Conservation (phyloP, 768 basidiomycete genomes). For the Hericium coralloides region DNA sequence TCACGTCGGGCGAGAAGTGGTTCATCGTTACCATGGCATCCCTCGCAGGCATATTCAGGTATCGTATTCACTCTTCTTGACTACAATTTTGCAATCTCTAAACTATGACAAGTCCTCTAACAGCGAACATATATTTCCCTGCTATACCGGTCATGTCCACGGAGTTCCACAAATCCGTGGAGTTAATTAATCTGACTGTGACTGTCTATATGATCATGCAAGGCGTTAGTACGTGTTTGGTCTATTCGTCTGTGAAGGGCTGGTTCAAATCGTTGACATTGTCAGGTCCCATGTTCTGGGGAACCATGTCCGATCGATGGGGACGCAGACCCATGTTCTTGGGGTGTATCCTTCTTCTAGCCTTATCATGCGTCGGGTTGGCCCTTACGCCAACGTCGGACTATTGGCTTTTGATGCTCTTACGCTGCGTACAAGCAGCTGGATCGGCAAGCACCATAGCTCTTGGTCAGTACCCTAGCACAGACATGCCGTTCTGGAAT, state of each 20-base stretch:
- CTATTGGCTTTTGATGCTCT: conserved; percentile 72
- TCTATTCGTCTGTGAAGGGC: background rate
- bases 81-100: background rate
- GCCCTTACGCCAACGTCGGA: conserved; percentile 45
- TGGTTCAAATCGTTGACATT: background rate
- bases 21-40: conserved; percentile 51
- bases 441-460: conserved; percentile 77
- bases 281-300: conserved; percentile 48
- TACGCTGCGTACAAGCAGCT: conserved; percentile 73
- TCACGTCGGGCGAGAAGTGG: conserved; percentile 55
- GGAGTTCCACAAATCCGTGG: conserved; percentile 56
- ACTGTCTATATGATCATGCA: conserved; percentile 70
- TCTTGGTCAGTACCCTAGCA: conserved; percentile 35
- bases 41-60: conserved; percentile 60
- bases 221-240: conserved; percentile 38
- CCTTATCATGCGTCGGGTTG: conserved; percentile 55
- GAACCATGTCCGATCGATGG: conserved; percentile 55
- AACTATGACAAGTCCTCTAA: conserved; percentile 44
- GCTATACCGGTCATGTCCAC: conserved; percentile 60
- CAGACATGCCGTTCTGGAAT: background rate
- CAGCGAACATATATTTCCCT: conserved; percentile 73
- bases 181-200: conserved; percentile 73
- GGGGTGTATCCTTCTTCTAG: conserved; percentile 52
- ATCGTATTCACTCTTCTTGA: background rate
- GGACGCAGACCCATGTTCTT: conserved; percentile 61